Evolutionary conservation across 352 stramenopile genomes (phyloP).

Genomic region (Detonula confervacea): DNA sequence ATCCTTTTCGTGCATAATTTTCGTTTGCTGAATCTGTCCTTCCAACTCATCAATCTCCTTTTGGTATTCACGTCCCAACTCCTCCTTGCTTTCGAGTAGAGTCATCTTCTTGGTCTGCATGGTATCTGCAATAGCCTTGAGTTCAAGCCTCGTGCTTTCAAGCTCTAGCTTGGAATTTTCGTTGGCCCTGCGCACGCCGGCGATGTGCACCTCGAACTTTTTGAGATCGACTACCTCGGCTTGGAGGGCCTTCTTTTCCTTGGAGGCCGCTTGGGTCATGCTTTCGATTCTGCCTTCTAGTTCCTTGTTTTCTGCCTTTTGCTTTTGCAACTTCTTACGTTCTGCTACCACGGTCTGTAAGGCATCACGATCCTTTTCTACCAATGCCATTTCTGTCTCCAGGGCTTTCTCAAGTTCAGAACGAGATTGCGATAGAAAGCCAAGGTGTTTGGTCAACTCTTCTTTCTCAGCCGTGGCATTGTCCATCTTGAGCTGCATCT

Average conservation of each 20-base stretch:
- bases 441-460: conserved; percentile 43
- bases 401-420: conserved; percentile 27
- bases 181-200: conserved; percentile 24
- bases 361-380: conserved; percentile 33
- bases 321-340: conserved; percentile 34
- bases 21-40: conserved; percentile 25
- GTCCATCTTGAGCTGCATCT: conserved; percentile 21
- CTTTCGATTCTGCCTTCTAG: conserved; percentile 51
- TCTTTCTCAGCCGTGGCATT: conserved; percentile 37
- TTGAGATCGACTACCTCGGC: conserved; percentile 49
- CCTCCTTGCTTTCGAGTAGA: conserved; percentile 34
- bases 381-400: conserved; percentile 35
- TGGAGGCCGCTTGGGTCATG: conserved; percentile 44
- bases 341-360: conserved; percentile 37
- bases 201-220: conserved; percentile 44
- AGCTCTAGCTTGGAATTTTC: conserved; percentile 25
- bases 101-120: conserved; percentile 45
- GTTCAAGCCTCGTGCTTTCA: conserved; percentile 26
- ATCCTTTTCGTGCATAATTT: conserved; percentile 36
- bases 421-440: conserved; percentile 30
- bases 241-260: conserved; percentile 55
- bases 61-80: conserved; percentile 36
- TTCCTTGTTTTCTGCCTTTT: conserved; percentile 56
- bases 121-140: conserved; percentile 27
- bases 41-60: conserved; percentile 57